A percentile compares a stretch with the other conserved stretches of the same genome.
Conservation (phyloP, 108 stramenopile species). For the Cyclotella sp. region DNA sequence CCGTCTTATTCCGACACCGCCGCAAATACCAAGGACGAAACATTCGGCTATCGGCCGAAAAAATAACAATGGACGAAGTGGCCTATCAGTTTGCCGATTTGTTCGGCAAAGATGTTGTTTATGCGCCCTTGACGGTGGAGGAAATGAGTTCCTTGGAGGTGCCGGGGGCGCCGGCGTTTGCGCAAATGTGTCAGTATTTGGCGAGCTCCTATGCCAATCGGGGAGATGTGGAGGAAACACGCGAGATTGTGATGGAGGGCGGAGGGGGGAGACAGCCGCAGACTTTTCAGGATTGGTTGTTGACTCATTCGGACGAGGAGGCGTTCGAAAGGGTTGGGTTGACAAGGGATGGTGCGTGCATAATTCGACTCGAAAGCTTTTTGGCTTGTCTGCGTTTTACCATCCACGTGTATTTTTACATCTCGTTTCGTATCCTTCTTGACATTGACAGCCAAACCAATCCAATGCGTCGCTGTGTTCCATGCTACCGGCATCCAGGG, state of each 20-base stretch:
- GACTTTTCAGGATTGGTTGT: constrained; percentile 62
- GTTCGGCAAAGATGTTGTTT: constrained; percentile 74
- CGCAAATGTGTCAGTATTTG: constrained; percentile 73
- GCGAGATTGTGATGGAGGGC: constrained; percentile 19
- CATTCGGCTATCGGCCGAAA: constrained; percentile 48
- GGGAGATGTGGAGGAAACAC: constrained; percentile 53
- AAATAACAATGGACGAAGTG: constrained; percentile 63
- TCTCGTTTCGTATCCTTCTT: background rate
- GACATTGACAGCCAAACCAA: constrained; percentile 31
- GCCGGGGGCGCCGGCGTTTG: constrained; percentile 51
- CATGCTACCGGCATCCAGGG: constrained; percentile 61
- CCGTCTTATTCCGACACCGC: constrained; percentile 33
- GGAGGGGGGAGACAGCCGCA: constrained; percentile 41
- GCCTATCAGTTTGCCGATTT: constrained; percentile 59
- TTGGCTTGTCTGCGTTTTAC: background rate
- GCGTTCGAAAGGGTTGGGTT: constrained; percentile 62
- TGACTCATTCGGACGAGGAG: constrained; percentile 58
- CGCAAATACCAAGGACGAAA: constrained; percentile 45
- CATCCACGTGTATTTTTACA: background rate
- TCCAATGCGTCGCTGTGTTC: constrained; percentile 63
- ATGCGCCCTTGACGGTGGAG: constrained; percentile 58
- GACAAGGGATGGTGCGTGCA: constrained; percentile 47
- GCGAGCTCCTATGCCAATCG: constrained; percentile 29
- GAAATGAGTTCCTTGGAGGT: constrained; percentile 58
- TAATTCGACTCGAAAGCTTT: background rate